Evolutionary conservation across 805 yeast genomes (phyloP).

Genomic region (Candida palmyrensis): DNA sequence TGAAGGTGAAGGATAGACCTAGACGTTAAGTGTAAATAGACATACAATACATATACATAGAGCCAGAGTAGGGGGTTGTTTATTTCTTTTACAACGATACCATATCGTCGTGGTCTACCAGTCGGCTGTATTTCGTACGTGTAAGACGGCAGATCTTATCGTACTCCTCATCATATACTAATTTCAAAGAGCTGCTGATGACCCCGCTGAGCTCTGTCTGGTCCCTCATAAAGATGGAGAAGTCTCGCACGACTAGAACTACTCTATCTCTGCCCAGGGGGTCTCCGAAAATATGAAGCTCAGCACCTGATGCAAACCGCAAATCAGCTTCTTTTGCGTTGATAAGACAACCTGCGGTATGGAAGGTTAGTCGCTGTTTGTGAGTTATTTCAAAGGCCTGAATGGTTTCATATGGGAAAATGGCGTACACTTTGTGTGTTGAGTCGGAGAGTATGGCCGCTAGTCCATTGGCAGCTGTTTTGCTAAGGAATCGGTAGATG

Average conservation of each 20-base stretch:
- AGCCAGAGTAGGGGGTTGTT: too few species aligned
- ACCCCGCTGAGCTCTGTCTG: slow-evolving; percentile 12
- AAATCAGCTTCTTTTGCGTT: slow-evolving; percentile 23
- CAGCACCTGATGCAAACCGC: slow-evolving; percentile 16
- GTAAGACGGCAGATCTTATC: background rate
- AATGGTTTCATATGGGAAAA: slow-evolving; percentile 23
- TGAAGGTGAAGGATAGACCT: slow-evolving; percentile 89
- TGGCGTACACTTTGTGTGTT: slow-evolving; percentile 23
- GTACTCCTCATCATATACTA: slow-evolving; percentile 18
- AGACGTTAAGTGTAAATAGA: slow-evolving; percentile 28
- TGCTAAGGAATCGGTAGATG: slow-evolving; percentile 19
- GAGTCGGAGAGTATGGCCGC: slow-evolving; percentile 29
- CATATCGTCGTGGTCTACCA: too few species aligned
- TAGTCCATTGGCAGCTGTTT: slow-evolving; percentile 18
- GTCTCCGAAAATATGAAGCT: too few species aligned
- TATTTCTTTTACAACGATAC: too few species aligned
- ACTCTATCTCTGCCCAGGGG: too few species aligned
- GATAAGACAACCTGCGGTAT: slow-evolving; percentile 22
- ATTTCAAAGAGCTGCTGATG: slow-evolving; percentile 11
- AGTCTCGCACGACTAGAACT: too few species aligned
- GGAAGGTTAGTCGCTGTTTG: slow-evolving; percentile 29
- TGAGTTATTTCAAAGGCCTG: slow-evolving; percentile 24
- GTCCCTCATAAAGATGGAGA: slow-evolving; percentile 29
- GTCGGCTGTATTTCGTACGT: too few species aligned
- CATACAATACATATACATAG: background rate